Base-by-base conservation (phyloP, 306 rosid species). In the Pyrus betulifolia region DNA sequence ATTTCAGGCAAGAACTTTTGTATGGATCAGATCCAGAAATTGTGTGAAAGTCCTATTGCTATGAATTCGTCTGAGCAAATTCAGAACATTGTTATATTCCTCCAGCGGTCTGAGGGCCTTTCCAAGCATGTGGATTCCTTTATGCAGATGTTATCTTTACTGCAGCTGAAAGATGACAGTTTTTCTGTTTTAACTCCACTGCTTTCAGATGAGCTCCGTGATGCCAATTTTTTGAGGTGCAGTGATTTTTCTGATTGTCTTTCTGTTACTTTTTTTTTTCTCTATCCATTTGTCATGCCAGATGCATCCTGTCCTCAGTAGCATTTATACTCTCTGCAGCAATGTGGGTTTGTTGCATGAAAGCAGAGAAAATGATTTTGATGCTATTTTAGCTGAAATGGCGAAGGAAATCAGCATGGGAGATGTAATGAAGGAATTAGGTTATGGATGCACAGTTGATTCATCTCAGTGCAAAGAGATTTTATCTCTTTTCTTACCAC, bases 391-490 rank as follows among this genome's bases (percentile, higher is more conserved):
- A 85, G 96, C 94, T 15, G 99, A 96, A 89, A 96, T 93, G 86
- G 97, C 89, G 79, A 96, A 84, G 86, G 99, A 96, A 90, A 88
- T 89, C 97, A 86, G 89, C 87, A 88, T 96, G 93, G 98, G 96
- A 58, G 99, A 96, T 80, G 82, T 96, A 58, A 82, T 96, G 89
- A 93, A 96, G 89, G 99, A 96, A 81, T 89, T 96, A 72, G 99
- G 99, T 79, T 96, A 96, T 86, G 98, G 98, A 58, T 96, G 99
- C 86, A 92, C 96, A 8, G 88, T 91, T 76, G 93, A 88, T 78
- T 83, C 83, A 35, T 78, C 91, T 8, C 99, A 91, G 78, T 96
- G 98, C 91, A 87, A 81, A 83, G 98, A 96, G 80, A 86, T 96
- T 76, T 80, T 96, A 54, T 96, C 99, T 3, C 96, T 96, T 76